Base-by-base conservation (phyloP, 331 rosid species). In the Pyracantha coccinea region DNA sequence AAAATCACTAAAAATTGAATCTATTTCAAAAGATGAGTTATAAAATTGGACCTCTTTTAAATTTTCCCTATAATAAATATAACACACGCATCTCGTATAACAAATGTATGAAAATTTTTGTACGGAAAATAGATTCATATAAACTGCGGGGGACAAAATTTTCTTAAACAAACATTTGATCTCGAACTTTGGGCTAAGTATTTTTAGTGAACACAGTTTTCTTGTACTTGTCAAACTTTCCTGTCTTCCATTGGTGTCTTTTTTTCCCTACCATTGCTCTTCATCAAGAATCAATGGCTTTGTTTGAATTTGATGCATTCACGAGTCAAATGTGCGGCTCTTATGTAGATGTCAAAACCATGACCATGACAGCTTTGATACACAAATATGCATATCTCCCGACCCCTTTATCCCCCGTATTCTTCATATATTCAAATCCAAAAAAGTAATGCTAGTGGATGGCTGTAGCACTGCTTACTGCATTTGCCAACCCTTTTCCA, bases 251-350 rank as follows among this genome's bases (percentile, higher is more conserved):
- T 35, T 35, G 13, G 44, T 68, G 77, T 75, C 81, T 41, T 61
- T 85, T 78, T 44, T 25, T 66, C 62, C 77, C 71, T 47, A 74
- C 38, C 2, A 35, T 35, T 77, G 16, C 63, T 57, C 66, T 57
- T 50, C 32, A 67, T 50, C 32, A 67, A 76, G 45, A 25, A 76
- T 64, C 71, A 15, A 6, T 38, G 29, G 12, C 78, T 69, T 77
- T 27, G 77, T 79, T 64, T 50, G 20, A 50, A 25, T 55, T 35
- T 72, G 78, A 78, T 75, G 58, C 24, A 31, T 76, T 38, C 45
- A 10, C 13, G 54, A 74, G 78, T 84, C 83, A 84, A 81, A 81
- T 64, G 74, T 67, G 66, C 73, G 35, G 20, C 80, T 71, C 74
- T 58, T 20, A 14, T 50, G 41, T 66, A 57, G 63, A 69, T 53